phyloP scores from a whole-genome alignment of 257 asterid species.

The Haberlea rhodopensis region DNA sequence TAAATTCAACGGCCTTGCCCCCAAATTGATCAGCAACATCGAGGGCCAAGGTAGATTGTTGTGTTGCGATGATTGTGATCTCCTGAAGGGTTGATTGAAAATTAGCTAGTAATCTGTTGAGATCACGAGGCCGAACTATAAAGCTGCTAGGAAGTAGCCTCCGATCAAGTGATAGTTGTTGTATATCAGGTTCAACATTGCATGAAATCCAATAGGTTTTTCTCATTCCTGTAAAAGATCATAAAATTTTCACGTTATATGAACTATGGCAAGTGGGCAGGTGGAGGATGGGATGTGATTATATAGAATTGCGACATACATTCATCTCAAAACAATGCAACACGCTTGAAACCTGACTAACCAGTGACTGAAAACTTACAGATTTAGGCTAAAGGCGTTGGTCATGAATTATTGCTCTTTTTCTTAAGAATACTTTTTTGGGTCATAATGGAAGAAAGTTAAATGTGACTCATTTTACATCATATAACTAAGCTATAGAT shows the following conservation, averaged over 20 bases:
- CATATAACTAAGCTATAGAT: neutral
- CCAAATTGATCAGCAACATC: constrained; percentile 76
- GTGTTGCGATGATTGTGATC: constrained; percentile 86
- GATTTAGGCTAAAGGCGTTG: constrained; percentile 11
- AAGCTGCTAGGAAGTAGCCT: constrained; percentile 84
- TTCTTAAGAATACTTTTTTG: neutral
- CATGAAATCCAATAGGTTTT: constrained; percentile 88
- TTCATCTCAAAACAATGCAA: neutral
- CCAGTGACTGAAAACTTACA: constrained; percentile 6
- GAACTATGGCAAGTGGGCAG: constrained; percentile 18
- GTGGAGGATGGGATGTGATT: neutral
- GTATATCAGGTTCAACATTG: constrained; percentile 84
- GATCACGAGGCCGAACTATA: constrained; percentile 87
- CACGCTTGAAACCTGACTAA: neutral
- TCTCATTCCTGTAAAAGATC: constrained; percentile 63
- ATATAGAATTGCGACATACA: constrained; percentile 2
- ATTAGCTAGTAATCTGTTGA: constrained; percentile 72
- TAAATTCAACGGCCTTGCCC: constrained; percentile 92
- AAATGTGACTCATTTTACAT: too few relatives aligned
- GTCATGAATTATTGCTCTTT: neutral
- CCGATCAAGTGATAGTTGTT: constrained; percentile 83
- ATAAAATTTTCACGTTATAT: constrained; percentile 14
- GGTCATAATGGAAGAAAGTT: too few relatives aligned
- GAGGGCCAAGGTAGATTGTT: constrained; percentile 54
- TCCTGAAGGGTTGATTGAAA: constrained; percentile 91